Base-by-base conservation (phyloP, 108 stramenopile species). In the Conticribra guillardii region DNA sequence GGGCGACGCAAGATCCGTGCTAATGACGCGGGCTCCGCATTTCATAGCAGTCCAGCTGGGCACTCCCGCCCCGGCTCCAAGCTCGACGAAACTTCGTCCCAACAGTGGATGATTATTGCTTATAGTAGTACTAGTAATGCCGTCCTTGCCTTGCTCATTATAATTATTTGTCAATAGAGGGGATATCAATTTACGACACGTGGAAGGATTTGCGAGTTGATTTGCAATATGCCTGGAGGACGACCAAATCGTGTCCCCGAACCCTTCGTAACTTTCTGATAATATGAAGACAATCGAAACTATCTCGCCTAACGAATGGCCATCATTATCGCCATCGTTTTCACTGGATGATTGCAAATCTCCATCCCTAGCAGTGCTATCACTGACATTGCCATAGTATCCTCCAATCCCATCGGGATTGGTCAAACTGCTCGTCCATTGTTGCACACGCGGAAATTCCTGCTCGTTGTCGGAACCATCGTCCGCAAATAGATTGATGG, bases 201-300 rank as follows among this genome's bases (percentile, higher is more conserved):
- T 41, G 8, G 37, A 9, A 41, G 37, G 37, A 41, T 41, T 41
- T 41, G 37, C 37, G 5, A 41, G 11, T 41, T 41, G 37, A 34
- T 72, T 68, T 2, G 73, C 62, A 31, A 83, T 47, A 59, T 79
- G 65, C 23, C 82, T 59, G n/a, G 67, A 50, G 15, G 82, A 60
- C 2, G 82, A 69, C 82, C 82, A 83, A 22, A 83, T 3, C 33
- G 28, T 34, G 45, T 83, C 82, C 45, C 82, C 82, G 65, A 51
- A 64, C 3, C 82, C 82, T 52, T 51, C 62, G 15, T 53, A 49
- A 24, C 26, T 44, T 3, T 68, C 76, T 0, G 67, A 70, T 18
- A 83, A 47, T 48, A 76, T 51, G 32, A 58, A 83, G 26, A 41
- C 34, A 11, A 41, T 41, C 11, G 37, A 5, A 41, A 11, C 37